phyloP scores from a whole-genome alignment of 2,329 filamentous ascomycete species.

The Zalaria sp. region DNA sequence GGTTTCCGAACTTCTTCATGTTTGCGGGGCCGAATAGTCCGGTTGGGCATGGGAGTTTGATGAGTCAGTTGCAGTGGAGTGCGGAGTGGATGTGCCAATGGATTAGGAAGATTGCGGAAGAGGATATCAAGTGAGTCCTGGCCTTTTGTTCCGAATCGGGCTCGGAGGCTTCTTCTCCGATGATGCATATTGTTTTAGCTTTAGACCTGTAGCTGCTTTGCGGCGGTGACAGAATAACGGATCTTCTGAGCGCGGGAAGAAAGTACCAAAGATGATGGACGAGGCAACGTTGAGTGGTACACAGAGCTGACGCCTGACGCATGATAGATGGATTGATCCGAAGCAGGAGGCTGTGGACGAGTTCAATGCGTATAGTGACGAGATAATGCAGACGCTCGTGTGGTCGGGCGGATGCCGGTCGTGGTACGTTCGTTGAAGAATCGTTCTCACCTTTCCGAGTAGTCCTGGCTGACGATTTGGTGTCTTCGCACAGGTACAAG shows the following conservation, averaged over 20 bases:
- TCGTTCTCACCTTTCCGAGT: too few relatives aligned
- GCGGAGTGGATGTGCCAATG: conserved; percentile 17
- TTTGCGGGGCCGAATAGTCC: conserved; percentile 5
- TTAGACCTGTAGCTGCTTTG: too few relatives aligned
- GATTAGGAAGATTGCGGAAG: conserved; percentile 14
- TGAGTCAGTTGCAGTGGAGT: conserved; percentile 2
- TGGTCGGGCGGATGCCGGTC: conserved; percentile 16
- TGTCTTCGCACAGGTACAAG: conserved; percentile 12
- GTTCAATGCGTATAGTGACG: conserved; percentile 15
- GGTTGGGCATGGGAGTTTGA: background rate
- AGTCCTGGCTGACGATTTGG: too few relatives aligned
- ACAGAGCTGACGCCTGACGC: background rate
- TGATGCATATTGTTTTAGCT: too few relatives aligned
- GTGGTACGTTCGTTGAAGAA: background rate
- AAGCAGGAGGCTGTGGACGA: conserved; percentile 15
- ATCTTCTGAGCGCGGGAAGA: too few relatives aligned
- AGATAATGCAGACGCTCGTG: conserved; percentile 17
- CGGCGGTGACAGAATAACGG: too few relatives aligned
- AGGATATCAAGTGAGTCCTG: conserved; percentile 14
- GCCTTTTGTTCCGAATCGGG: too few relatives aligned
- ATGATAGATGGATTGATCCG: conserved; percentile 4
- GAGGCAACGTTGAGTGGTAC: too few relatives aligned
- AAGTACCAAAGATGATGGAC: too few relatives aligned
- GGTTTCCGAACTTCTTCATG: conserved; percentile 20
- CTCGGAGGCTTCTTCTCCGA: too few relatives aligned